Evolutionary conservation across 768 basidiomycete genomes (phyloP).

Genomic region (Leccinum longicurvipes): DNA sequence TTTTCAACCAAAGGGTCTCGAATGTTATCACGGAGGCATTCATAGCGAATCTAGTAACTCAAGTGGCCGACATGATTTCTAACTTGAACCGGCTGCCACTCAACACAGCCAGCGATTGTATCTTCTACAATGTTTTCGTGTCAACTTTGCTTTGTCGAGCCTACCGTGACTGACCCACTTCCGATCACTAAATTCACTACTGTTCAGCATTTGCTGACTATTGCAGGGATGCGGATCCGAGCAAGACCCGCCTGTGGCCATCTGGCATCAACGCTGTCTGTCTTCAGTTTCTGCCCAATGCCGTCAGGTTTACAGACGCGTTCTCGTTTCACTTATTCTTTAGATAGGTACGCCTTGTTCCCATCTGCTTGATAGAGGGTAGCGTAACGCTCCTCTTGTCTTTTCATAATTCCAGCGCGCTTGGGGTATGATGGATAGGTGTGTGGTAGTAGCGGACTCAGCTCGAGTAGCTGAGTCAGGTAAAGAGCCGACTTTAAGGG

Average conservation of each 20-base stretch:
- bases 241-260: slow-evolving; percentile 45
- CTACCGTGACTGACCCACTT: background rate
- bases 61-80: slow-evolving; percentile 48
- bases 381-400: background rate
- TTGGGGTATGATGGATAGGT: slow-evolving; percentile 65
- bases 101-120: slow-evolving; percentile 19
- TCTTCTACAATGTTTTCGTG: slow-evolving; percentile 25
- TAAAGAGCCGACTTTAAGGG: slow-evolving; percentile 16
- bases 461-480: slow-evolving; percentile 55
- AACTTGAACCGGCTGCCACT: slow-evolving; percentile 22
- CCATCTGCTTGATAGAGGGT: background rate
- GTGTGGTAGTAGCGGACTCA: slow-evolving; percentile 65
- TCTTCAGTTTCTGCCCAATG: slow-evolving; percentile 54
- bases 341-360: slow-evolving; percentile 48
- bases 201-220: slow-evolving; percentile 56
- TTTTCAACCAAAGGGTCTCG: slow-evolving; percentile 53
- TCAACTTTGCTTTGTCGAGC: background rate
- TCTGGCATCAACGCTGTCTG: slow-evolving; percentile 50
- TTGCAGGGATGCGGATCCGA: slow-evolving; percentile 44
- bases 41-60: slow-evolving; percentile 52
- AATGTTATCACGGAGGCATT: slow-evolving; percentile 69
- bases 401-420: slow-evolving; percentile 41
- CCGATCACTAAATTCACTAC: no score
- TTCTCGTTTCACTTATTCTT: slow-evolving; percentile 73
- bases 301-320: slow-evolving; percentile 66